Evolutionary conservation across 805 yeast species (phyloP), one percentile per base, ranked within the genome.

Genomic region (Pachysolen tannophilus): DNA sequence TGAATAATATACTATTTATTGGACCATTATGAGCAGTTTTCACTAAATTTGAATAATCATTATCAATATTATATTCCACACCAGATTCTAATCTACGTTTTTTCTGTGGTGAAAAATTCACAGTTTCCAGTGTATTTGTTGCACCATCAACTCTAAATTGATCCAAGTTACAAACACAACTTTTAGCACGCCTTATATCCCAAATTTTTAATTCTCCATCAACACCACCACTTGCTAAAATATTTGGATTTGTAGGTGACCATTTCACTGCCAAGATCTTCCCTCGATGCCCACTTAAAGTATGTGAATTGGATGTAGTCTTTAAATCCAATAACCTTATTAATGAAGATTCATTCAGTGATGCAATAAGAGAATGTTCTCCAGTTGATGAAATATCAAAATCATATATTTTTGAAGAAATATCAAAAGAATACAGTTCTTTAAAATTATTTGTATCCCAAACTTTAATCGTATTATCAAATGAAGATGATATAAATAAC

Each of bases 1-100:
- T 72, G 92, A 95, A 88, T 11, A 67, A 57, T 4, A 88, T 48
- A 1, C 94, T 94, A 53, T 87, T 87, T 21, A 86, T 85, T 1
- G 80, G 74, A 3, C 78, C 82, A 49, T 75, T 65, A 47, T 88
- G 97, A 0, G 95, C 90, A n/a, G n/a, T n/a, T n/a, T n/a, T n/a
- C n/a, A n/a, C n/a, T n/a, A n/a, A n/a, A 45, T 73, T 75, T 2
- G 69, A 47, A 7, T 31, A n/a, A 8, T 25, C 19, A 17, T 36
- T 35, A 26, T 36, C 33, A 10, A 36, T 28, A 8, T 26, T 24
- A 20, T 24, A 33, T 8, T 37, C 33, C 11, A 37, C 37, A 7
- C 13, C 13, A 41, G 43, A 36, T 23, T 18, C 36, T 25, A 24
- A 24, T 39, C 40, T 18, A 18, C 20, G 15, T 30, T 32, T 31